phyloP scores from a whole-genome alignment of 1,284 basidiomycete species.

The Flammula alnicola region DNA sequence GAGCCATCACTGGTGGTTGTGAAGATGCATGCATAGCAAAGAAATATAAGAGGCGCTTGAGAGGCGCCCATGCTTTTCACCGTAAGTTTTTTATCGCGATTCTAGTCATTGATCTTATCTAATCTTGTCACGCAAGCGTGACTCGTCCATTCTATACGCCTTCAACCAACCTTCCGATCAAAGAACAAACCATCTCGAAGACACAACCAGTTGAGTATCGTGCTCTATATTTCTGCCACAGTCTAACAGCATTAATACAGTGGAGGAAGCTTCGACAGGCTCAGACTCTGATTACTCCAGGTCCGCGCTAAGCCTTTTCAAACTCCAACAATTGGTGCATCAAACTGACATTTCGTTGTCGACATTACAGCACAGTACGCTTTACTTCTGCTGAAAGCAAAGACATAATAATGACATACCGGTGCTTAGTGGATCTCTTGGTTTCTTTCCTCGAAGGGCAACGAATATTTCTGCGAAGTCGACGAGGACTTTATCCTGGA shows the following conservation, averaged over 20 bases:
- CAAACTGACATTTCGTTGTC: conserved; percentile 14
- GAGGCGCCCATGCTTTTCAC: no score
- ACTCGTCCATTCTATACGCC: not conserved
- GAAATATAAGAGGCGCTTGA: no score
- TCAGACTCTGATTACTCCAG: conserved; percentile 91
- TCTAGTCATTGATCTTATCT: no score
- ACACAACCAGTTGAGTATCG: conserved; percentile 6
- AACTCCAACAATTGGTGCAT: conserved; percentile 19
- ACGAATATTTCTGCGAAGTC: conserved; percentile 99
- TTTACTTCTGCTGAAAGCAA: conserved; percentile 4
- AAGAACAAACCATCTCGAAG: not conserved
- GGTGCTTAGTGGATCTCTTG: conserved; percentile 88
- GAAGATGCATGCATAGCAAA: no score
- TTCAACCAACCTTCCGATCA: not conserved
- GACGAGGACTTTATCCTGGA: conserved; percentile 99
- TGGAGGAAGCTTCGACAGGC: conserved; percentile 87
- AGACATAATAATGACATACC: conserved; percentile 7
- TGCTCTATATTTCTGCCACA: not conserved
- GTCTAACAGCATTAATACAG: conserved; percentile 35
- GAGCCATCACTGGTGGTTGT: no score
- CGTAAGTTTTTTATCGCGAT: no score
- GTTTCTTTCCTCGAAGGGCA: conserved; percentile 96
- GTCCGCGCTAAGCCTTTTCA: conserved; percentile 49
- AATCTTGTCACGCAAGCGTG: conserved; percentile 16
- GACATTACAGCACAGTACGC: conserved; percentile 46